A percentile compares a stretch with the other conserved stretches of the same genome.
phyloP scores from a whole-genome alignment of 257 asterid genomes.

The Gentiana dahurica region DNA sequence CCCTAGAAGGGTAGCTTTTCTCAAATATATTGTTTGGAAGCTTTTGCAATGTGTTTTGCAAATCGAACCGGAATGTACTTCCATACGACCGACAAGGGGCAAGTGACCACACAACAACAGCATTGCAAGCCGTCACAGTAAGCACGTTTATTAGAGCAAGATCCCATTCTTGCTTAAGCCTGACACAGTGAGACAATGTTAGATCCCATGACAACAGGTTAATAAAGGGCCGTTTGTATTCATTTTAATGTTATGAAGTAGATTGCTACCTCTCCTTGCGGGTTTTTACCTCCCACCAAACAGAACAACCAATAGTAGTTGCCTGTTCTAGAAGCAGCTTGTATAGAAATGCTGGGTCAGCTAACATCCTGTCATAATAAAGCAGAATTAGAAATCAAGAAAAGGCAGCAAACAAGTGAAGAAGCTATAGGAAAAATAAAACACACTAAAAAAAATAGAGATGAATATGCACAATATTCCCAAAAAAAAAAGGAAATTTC shows the following conservation, averaged over 20 bases:
- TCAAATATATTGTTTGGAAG: slow-evolving; percentile 95
- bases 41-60: slow-evolving; percentile 95
- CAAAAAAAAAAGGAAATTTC: too few species aligned
- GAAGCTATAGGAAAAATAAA: neutral
- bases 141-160: slow-evolving; percentile 93
- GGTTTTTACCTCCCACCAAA: slow-evolving; percentile 85
- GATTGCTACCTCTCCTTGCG: slow-evolving; percentile 85
- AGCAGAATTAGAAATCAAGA: slow-evolving; percentile 10
- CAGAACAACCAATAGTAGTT: slow-evolving; percentile 85
- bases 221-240: neutral
- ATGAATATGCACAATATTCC: neutral
- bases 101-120: slow-evolving; percentile 83
- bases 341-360: slow-evolving; percentile 86
- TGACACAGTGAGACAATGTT: slow-evolving; percentile 17
- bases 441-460: neutral
- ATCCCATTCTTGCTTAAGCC: slow-evolving; percentile 98
- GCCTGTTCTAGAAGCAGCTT: slow-evolving; percentile 88
- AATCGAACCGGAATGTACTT: slow-evolving; percentile 79
- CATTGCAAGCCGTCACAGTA: slow-evolving; percentile 87
- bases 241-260: neutral
- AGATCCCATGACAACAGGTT: neutral
- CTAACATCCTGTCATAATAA: slow-evolving; percentile 69
- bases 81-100: slow-evolving; percentile 99
- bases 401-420: neutral
- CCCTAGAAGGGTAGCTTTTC: slow-evolving; percentile 79